These are phyloP conservation scores for Saxophila tyrrhenica DNA, from an alignment of 495 filamentous ascomycete species.

Conservation along the genomic window DNA sequence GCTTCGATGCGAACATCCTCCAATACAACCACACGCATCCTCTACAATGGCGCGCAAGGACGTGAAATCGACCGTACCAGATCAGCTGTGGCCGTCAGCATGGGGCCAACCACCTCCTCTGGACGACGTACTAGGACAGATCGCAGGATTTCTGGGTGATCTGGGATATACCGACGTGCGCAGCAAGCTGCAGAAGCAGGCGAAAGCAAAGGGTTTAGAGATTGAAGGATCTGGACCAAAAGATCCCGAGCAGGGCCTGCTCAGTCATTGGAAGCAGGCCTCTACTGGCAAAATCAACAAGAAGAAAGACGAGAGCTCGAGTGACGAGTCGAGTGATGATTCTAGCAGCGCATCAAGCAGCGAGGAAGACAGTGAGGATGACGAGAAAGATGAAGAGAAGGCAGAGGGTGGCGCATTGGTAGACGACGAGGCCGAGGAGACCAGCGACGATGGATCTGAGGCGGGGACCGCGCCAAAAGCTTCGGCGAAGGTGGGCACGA, in stretches of 20 bases:
- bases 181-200: conserved; percentile 3
- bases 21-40: neutral
- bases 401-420: neutral
- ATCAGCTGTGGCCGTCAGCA: neutral
- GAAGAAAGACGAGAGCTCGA: conserved; percentile 1
- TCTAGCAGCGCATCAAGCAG: no score
- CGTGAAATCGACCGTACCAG: neutral
- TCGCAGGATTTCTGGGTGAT: conserved; percentile 8
- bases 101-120: neutral
- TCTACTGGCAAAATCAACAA: neutral
- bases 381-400: neutral
- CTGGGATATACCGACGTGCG: conserved; percentile 7
- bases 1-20: no score
- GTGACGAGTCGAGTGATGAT: neutral
- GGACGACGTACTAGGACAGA: conserved; percentile 8
- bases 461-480: neutral
- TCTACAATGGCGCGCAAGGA: neutral
- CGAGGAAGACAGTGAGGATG: no score
- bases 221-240: neutral
- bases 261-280: neutral
- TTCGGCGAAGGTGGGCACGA: conserved; percentile 3
- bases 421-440: neutral
- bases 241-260: neutral
- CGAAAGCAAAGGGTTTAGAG: neutral
- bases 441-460: conserved; percentile 8